Conservation (phyloP, 1,284 basidiomycete genomes). For the Cystobasidium pallidum region DNA sequence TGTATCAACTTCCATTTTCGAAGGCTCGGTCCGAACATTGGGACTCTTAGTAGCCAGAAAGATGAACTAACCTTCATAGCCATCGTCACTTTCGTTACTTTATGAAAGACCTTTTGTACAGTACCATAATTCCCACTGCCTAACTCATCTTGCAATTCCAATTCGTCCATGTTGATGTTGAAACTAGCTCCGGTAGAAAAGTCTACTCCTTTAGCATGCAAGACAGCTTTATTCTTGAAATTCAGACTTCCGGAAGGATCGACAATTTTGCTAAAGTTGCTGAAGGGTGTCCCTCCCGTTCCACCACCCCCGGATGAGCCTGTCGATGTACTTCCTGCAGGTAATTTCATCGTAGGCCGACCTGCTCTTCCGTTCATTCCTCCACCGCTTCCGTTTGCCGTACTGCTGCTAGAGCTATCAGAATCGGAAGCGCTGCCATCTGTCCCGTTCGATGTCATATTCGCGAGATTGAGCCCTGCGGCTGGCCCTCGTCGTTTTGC, state of each 20-base stretch:
- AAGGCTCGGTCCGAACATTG: too few species aligned
- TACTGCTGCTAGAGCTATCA: background rate
- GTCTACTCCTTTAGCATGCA: slow-evolving; percentile 91
- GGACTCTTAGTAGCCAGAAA: too few species aligned
- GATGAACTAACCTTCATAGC: slow-evolving; percentile 91
- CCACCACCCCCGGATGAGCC: background rate
- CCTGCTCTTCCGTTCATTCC: slow-evolving; percentile 15
- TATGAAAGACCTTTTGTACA: slow-evolving; percentile 92
- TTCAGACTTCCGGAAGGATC: slow-evolving; percentile 93
- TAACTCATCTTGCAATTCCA: slow-evolving; percentile 87
- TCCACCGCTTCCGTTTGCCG: slow-evolving; percentile 6
- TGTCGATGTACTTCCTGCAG: slow-evolving; percentile 22
- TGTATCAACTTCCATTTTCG: too few species aligned
- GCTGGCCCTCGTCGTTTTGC: slow-evolving; percentile 33
- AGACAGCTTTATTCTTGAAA: slow-evolving; percentile 88
- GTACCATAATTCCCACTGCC: slow-evolving; percentile 97
- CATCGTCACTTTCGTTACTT: slow-evolving; percentile 92
- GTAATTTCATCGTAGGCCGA: slow-evolving; percentile 33
- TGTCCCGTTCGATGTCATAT: slow-evolving; percentile 14
- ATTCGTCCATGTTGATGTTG: slow-evolving; percentile 90
- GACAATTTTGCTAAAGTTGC: slow-evolving; percentile 91
- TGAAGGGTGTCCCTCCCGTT: slow-evolving; percentile 72
- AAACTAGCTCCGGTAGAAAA: slow-evolving; percentile 92
- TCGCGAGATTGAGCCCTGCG: slow-evolving; percentile 2
- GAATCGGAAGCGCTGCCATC: background rate